Evolutionary conservation across 176 grass and related monocot genomes (phyloP), one percentile per base, ranked within the genome.

Genomic region (Metroxylon sagu): DNA sequence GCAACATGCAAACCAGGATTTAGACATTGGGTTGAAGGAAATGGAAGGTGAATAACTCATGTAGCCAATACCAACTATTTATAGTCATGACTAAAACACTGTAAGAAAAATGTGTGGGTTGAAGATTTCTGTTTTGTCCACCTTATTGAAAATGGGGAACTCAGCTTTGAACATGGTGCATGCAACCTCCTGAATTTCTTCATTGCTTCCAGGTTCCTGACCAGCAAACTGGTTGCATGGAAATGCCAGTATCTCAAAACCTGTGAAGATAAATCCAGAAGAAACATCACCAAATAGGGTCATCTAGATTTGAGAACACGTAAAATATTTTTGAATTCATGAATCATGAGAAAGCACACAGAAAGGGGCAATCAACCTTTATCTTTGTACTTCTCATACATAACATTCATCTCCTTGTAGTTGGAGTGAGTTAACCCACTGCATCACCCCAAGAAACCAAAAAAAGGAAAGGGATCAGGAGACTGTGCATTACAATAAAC

Each of bases 91-190:
- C 2, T 43, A 43, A 3, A 43, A 43, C 1, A 8, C 8, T 43
- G 35, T 12, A 43, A 43, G 35, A 43, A 43, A 43, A 14, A 43
- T 43, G 1, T 43, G 8, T 43, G 8, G 35, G 35, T 43, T 43
- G 12, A 14, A 10, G 35, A 2, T 43, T 43, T 43, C 12, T 43
- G 35, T 43, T 43, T 43, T 26, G 30, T 19, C 31, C 31, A 68
- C 65, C 65, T 68, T 68, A 68, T 68, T 52, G 6, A 68, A 68
- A 35, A 68, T 23, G 18, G 52, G 65, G 35, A 68, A 68, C 65
- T 56, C 65, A 39, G 65, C 26, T 68, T 68, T 56, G 65, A 68
- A 55, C 26, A 27, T 19, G 54, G 52, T 55, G 52, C 51, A 68
- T 29, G 51, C 52, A 16, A 29, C 35, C 52, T 55, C 52, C 65